Base-by-base conservation (phyloP, 495 filamentous ascomycete genomes). In the Hyaloscypha bicolor region DNA sequence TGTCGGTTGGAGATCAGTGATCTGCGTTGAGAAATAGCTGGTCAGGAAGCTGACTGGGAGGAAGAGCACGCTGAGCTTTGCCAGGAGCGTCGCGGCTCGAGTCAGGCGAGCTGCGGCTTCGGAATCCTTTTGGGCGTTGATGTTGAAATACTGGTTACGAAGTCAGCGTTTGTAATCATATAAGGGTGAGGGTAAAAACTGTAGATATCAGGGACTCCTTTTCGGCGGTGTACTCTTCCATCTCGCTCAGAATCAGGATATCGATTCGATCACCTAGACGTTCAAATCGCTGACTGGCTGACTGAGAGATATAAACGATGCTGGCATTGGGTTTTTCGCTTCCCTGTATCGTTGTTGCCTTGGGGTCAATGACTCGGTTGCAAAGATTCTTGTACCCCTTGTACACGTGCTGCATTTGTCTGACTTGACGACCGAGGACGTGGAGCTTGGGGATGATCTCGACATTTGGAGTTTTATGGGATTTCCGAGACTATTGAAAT, bases 91-190 rank as follows among this genome's bases (percentile, higher is more conserved):
- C n/a, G 93, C 93, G 67, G 91, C 88, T 33, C 91, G 82, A 0
- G 91, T 94, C 29, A 96, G 82, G 33, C 88, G 85, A 60, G 94
- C 92, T 8, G 93, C 90, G 2, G 88, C 87, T 63, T 90, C 83
- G 3, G 91, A 92, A 78, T 96, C 90, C 72, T 92, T 92, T 72
- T 94, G 88, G 14, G 92, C 89, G 63, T 92, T 93, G 71, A 96
- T 83, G 78, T 93, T 94, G 83, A 95, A 96, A 76, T 93, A 93
- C 90, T 93, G 57, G 48, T 3, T 6, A 21, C 33, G 55, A 67
- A 12, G 57, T 29, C 45, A 56, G 39, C 5, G 52, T 25, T 55
- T 30, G 35, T 56, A 30, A 29, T 1, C 42, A 55, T 6, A 14
- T 21, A 31, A 22, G 53, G 14, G 19, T 21, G 55, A 9, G 57